phyloP scores from a whole-genome alignment of 1,139 yeast genomes.

The Pichia sp. region DNA sequence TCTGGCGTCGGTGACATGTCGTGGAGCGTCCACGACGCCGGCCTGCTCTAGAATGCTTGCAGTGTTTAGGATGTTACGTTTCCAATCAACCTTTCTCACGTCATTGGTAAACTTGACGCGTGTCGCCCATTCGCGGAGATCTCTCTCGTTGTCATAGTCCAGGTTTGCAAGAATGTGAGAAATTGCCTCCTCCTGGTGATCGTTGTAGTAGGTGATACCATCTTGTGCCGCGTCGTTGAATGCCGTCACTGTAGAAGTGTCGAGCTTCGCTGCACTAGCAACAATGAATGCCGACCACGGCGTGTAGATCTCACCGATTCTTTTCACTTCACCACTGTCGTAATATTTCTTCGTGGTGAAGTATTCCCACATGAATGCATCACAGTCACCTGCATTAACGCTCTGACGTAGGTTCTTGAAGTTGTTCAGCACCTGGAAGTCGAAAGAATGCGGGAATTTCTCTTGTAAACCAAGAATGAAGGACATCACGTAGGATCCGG shows the following conservation, averaged over 20 bases:
- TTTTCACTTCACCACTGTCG: slow-evolving; percentile 70
- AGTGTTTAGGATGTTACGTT: slow-evolving; percentile 40
- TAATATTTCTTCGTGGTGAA: slow-evolving; percentile 84
- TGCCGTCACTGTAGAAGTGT: slow-evolving; percentile 23
- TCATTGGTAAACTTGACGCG: slow-evolving; percentile 59
- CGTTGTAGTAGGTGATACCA: slow-evolving; percentile 62
- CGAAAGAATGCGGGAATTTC: slow-evolving; percentile 36
- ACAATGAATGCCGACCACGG: slow-evolving; percentile 98
- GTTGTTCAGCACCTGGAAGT: slow-evolving; percentile 54
- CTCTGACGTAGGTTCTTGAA: slow-evolving; percentile 74
- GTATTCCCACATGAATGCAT: slow-evolving; percentile 95
- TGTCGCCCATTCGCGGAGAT: slow-evolving; percentile 72
- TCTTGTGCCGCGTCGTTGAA: slow-evolving; percentile 43
- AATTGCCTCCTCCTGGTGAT: slow-evolving; percentile 58
- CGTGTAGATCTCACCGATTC: slow-evolving; percentile 81
- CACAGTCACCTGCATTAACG: slow-evolving; percentile 59
- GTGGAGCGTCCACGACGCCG: slow-evolving; percentile 34
- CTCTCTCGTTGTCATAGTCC: slow-evolving; percentile 63
- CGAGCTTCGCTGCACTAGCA: slow-evolving; percentile 39
- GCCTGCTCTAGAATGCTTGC: slow-evolving; percentile 53
- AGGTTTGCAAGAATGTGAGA: slow-evolving; percentile 56
- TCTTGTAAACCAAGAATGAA: slow-evolving; percentile 66
- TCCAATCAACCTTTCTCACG: slow-evolving; percentile 45
- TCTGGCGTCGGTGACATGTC: neutral
- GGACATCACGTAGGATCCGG: slow-evolving; percentile 89